phyloP scores from a whole-genome alignment of 2,329 filamentous ascomycete genomes.

The Hypoxylon sp. region DNA sequence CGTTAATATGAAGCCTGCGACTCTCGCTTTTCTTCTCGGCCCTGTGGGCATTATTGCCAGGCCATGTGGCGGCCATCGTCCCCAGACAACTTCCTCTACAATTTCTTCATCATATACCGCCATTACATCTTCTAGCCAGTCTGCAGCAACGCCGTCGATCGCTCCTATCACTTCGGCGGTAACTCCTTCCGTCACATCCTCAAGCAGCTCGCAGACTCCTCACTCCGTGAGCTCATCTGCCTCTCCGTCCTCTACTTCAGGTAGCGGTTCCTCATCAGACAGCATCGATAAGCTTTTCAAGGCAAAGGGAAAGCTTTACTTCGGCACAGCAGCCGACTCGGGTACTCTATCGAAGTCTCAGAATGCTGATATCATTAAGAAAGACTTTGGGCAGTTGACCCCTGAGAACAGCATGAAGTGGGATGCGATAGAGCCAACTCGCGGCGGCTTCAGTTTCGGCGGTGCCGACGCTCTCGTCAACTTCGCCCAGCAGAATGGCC shows the following conservation, averaged over 20 bases:
- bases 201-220: constrained; percentile 1
- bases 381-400: constrained; percentile 75
- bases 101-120: constrained; percentile 1
- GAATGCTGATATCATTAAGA: constrained; percentile 68
- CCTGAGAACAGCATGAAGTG: constrained; percentile 81
- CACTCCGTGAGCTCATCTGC: constrained; percentile 20
- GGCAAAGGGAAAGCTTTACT: constrained; percentile 76
- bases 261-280: constrained; percentile 46
- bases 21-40: constrained; percentile 40
- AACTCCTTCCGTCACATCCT: constrained; percentile 9
- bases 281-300: constrained; percentile 71
- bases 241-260: constrained; percentile 11
- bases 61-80: constrained; percentile 37
- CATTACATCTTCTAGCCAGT: constrained; percentile 8
- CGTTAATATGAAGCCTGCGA: constrained; percentile 42
- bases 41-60: constrained; percentile 42
- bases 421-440: constrained; percentile 63
- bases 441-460: constrained; percentile 69
- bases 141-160: constrained; percentile 16
- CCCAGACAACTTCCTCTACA: constrained; percentile 22
- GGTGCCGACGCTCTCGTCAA: constrained; percentile 71
- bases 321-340: constrained; percentile 71
- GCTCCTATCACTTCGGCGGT: constrained; percentile 19
- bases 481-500: constrained; percentile 69
- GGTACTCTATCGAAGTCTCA: constrained; percentile 64